Conservation (phyloP, 2,329 filamentous ascomycete species). For the Fusarium nurragi region DNA sequence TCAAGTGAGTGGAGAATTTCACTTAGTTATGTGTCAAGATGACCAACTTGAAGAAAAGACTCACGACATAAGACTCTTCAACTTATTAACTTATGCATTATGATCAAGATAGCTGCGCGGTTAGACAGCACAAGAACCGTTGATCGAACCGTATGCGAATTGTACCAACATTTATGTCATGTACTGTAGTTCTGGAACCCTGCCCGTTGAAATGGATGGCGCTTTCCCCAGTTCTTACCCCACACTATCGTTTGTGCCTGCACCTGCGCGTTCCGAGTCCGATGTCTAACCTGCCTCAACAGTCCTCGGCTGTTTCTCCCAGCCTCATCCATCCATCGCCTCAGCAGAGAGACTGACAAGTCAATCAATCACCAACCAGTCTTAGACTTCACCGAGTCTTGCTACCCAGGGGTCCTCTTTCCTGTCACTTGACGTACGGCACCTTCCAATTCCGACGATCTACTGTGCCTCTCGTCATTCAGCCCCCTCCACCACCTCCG, state of each 20-base stretch:
- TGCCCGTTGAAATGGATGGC: constrained; percentile 7
- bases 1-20: no score
- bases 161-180: not conserved
- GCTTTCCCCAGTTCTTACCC: constrained; percentile 40
- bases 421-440: not conserved
- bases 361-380: not conserved
- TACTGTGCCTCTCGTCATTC: constrained; percentile 28
- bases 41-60: no score
- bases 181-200: constrained; percentile 9
- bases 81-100: no score
- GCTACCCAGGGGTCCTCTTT: not conserved
- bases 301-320: constrained; percentile 31
- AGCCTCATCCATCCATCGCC: constrained; percentile 6
- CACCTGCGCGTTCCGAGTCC: constrained; percentile 13
- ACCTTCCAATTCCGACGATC: constrained; percentile 25
- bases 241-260: constrained; percentile 33
- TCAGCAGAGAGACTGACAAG: not conserved
- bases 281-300: constrained; percentile 24
- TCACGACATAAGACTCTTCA: no score
- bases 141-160: no score
- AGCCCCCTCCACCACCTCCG: constrained; percentile 19
- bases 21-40: no score
- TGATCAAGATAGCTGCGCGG: no score
- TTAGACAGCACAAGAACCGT: no score
- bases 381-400: not conserved